phyloP scores from a whole-genome alignment of 2,329 filamentous ascomycete species.

The Chrysoporthe deuterocubensis region DNA sequence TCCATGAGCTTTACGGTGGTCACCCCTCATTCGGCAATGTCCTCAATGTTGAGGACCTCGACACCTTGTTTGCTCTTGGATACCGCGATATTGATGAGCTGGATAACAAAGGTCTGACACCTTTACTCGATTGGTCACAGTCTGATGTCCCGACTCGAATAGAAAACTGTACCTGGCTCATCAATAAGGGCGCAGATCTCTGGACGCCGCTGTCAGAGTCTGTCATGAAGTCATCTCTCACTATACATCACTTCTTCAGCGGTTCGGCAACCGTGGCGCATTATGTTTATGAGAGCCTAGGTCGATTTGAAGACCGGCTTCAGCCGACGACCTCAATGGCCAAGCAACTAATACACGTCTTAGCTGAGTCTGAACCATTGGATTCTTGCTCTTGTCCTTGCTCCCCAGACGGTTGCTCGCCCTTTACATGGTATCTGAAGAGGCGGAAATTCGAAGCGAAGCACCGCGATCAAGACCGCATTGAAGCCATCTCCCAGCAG shows the following conservation, averaged over 20 bases:
- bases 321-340: neutral
- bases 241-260: too few relatives aligned
- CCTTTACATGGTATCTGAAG: too few relatives aligned
- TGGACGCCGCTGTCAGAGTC: neutral
- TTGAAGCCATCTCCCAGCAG: rapidly evolving
- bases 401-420: too few relatives aligned
- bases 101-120: neutral
- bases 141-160: neutral
- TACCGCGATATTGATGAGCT: neutral
- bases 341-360: too few relatives aligned
- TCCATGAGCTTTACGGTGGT: neutral
- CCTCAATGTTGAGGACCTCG: neutral
- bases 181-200: neutral
- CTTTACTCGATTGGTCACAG: neutral
- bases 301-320: too few relatives aligned
- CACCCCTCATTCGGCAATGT: rapidly evolving
- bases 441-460: too few relatives aligned
- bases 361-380: too few relatives aligned
- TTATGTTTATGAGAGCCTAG: neutral
- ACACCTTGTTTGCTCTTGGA: neutral
- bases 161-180: neutral
- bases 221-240: neutral
- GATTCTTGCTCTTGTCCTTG: too few relatives aligned
- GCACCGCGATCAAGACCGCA: neutral
- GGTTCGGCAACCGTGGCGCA: neutral